Evolutionary conservation across 2,329 filamentous ascomycete genomes (phyloP), one percentile per base, ranked within the genome.

Genomic region (Emmonsia crescens): DNA sequence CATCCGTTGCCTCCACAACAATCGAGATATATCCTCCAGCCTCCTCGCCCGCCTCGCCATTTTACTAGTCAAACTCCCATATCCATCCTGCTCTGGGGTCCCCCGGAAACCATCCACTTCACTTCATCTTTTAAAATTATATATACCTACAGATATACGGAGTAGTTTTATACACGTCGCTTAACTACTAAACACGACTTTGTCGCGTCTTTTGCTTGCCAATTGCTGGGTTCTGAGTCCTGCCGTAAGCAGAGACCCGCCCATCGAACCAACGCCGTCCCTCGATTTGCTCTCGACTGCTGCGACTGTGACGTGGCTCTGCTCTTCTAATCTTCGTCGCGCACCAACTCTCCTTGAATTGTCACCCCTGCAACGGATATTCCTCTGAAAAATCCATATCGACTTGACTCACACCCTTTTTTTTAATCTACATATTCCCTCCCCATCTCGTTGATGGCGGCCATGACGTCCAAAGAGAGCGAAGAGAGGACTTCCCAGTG

Each of bases 381-480:
- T 54, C n/a, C 31, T 36, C 16, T 8, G 31, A 16, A 36, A 44
- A 44, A 44, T 44, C 10, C 33, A 12, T 27, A 27, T 57, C 33
- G 38, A 42, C 38, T 14, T 27, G 36, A 56, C 54, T 56, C 31
- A n/a, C 29, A 3, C 27, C 3, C 27, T 29, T n/a, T n/a, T 8
- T 8, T 52, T 5, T n/a, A n/a, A 24, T 33, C 16, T 31, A 16
- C 49, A 1, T 21, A 16, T 36, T 19, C 6, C 38, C 8, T 42
- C 24, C 55, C 16, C 38, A 44, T 44, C 21, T 19, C 14, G 27
- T 31, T 31, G 27, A 44, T 57, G 29, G 19, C 29, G 31, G 31
- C 27, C 67, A 76, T 76, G 33, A 31, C 38, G 73, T 72, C 70
- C 63, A 71, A 73, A 66, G 66, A 66, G 40, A 54, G 64, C 49